Evolutionary conservation across 139 green algal species (phyloP), one percentile per base, ranked within the genome.

Genomic region (Gonium pectorale): DNA sequence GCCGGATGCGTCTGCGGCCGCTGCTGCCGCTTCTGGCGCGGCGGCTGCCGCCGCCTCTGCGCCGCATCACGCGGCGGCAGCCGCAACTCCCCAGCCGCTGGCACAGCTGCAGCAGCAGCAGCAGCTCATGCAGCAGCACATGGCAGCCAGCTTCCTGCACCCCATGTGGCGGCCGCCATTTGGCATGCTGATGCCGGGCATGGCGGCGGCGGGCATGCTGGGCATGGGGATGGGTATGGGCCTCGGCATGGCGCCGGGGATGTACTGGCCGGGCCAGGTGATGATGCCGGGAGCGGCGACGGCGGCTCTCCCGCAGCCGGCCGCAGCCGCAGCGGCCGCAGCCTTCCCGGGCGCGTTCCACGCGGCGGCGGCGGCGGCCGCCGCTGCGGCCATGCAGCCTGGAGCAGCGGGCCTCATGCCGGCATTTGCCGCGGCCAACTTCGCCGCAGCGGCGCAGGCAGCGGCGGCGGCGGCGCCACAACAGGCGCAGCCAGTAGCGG

Each of bases 111-210:
- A n/a, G n/a, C n/a, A n/a, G n/a, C n/a, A n/a, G n/a, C n/a, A n/a
- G n/a, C n/a, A n/a, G n/a, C n/a, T n/a, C n/a, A n/a, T n/a, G 51
- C 51, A 59, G 51, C 51, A 59, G 24, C 56, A 64, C 26, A n/a
- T n/a, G 3, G 60, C 60, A 6, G 60, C 60, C n/a, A 37, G 7
- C 52, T 6, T 70, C 29, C 60, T 81, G 37, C 73, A 81, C 54
- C 22, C 26, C 26, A 69, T 81, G 73, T 81, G 73, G 73, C 54
- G 73, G 38, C 44, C 73, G 24, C 40, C 73, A 0, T 63, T 69
- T n/a, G 56, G 56, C 31, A n/a, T 81, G 52, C 24, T 80, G 51
- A 67, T 67, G 51, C 70, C 70, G 6, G 64, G 64, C 11, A 71
- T 71, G 64, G 27, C 56, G 24, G 19, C 56, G 24, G 11, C 43